Evolutionary conservation across 768 basidiomycete species (phyloP), one percentile per base, ranked within the genome.

Genomic region (Tulasnella sp.): DNA sequence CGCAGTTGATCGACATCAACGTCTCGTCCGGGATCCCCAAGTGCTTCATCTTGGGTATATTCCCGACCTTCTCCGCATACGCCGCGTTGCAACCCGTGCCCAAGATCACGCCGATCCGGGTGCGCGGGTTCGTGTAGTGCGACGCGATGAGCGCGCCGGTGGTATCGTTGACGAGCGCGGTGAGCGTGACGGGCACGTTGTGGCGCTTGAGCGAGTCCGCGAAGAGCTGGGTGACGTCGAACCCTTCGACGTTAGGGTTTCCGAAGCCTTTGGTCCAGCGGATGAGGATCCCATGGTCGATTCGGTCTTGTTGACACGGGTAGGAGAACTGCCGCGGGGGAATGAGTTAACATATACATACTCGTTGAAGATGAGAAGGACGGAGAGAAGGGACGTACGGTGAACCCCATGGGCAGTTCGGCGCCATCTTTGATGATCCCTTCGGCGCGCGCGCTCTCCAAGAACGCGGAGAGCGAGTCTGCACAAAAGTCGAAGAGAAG

Each of bases 231-330:
- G 93, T 95, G 14, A 96, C 94, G 77, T 99, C 93, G 70, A 86
- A 83, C 19, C 95, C 95, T 80, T 98, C 97, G 19, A 93, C 94
- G 78, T 95, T 94, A 5, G 86, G 79, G 0, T 91, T 91, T 37
- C 94, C 94, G 77, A 98, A 98, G 75, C 97, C 97, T 81, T 99
- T 99, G n/a, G 97, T 99, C 97, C 97, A 99, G 19, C 96, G 90
- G 77, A 98, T 94, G 41, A 98, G 89, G 74, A 87, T 86, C 29
- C 94, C 96, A 74, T 98, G 94, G 80, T 98, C 94, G 75, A 99
- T 98, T 69, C 87, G 85, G 42, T 89, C 86, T 84, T 98, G 97
- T n/a, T 92, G 81, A 86, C 93, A 96, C 9, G 95, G 95, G 80
- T 99, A 98, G 4, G 94, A 96, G 83, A 98, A 98, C 91, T 82